A percentile compares a stretch with the other conserved stretches of the same genome.
Evolutionary conservation across 352 stramenopile species (phyloP).

Genomic region (Pythium biforme): DNA sequence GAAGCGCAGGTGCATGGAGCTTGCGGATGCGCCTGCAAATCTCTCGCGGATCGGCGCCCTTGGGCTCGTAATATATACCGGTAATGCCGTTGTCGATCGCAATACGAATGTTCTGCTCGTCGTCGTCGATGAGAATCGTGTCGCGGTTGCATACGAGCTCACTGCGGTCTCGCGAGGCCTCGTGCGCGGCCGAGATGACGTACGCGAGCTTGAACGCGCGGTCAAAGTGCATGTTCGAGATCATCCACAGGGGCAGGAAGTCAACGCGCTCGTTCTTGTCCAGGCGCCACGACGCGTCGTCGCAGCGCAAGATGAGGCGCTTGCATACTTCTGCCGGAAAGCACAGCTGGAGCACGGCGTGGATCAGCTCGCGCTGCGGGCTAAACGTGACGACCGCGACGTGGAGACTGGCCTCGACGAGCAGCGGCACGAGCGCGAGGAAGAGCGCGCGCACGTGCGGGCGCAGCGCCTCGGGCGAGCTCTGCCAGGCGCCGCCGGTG

Average conservation of each 20-base stretch:
- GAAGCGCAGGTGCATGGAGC: slow-evolving; percentile 20
- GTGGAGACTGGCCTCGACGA: slow-evolving; percentile 39
- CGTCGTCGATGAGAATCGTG: slow-evolving; percentile 81
- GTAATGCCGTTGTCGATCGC: slow-evolving; percentile 73
- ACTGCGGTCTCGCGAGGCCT: slow-evolving; percentile 31
- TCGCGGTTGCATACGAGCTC: slow-evolving; percentile 52
- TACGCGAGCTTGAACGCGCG: slow-evolving; percentile 76
- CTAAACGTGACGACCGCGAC: slow-evolving; percentile 85
- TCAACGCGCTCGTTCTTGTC: slow-evolving; percentile 37
- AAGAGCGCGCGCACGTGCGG: slow-evolving; percentile 66
- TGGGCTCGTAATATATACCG: slow-evolving; percentile 68
- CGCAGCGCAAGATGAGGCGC: slow-evolving; percentile 57
- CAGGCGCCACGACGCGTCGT: slow-evolving; percentile 62
- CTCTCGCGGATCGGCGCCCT: slow-evolving; percentile 32
- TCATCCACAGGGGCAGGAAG: slow-evolving; percentile 63
- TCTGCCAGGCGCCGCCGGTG: slow-evolving; percentile 60
- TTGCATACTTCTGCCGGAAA: slow-evolving; percentile 38
- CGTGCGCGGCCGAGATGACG: slow-evolving; percentile 61
- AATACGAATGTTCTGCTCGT: slow-evolving; percentile 70
- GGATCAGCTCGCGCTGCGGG: slow-evolving; percentile 65
- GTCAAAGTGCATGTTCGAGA: slow-evolving; percentile 50
- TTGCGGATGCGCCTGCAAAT: slow-evolving; percentile 51
- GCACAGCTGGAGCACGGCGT: slow-evolving; percentile 52
- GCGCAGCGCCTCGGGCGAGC: slow-evolving; percentile 39
- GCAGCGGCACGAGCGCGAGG: slow-evolving; percentile 48